Evolutionary conservation across 148 eudicot species (phyloP).

Genomic region (Arctostaphylos glauca): DNA sequence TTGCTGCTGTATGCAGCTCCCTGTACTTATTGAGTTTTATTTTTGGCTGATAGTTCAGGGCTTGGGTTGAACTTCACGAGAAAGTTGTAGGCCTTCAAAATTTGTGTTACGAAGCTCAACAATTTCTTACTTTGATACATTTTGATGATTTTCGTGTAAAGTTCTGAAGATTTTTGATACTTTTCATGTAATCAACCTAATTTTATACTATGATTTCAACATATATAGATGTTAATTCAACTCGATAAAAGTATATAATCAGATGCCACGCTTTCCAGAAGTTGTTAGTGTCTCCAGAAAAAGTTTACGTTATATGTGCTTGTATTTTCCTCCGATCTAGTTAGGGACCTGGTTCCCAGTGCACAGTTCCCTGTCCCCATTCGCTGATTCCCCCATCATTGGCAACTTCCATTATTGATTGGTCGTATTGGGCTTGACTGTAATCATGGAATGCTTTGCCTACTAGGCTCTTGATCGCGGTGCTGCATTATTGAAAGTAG

Average conservation of each 20-base stretch:
- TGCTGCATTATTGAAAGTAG: conserved; percentile 92
- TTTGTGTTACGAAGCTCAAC: not conserved
- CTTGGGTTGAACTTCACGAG: not conserved
- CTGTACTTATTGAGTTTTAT: not conserved
- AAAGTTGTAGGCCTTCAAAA: not conserved
- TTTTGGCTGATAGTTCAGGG: not conserved
- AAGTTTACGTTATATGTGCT: not conserved
- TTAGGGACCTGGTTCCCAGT: not conserved
- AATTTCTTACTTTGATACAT: not conserved
- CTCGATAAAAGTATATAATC: not conserved
- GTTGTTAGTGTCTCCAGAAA: not conserved
- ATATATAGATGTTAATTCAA: not conserved
- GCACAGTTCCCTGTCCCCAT: not conserved
- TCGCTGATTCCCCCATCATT: not conserved
- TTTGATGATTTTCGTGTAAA: not conserved
- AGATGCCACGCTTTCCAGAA: not conserved
- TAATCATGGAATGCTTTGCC: conserved; percentile 5
- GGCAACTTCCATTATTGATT: not conserved
- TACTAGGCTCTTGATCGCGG: conserved; percentile 97
- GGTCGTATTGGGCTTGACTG: not conserved
- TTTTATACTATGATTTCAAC: not conserved
- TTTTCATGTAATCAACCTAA: not conserved
- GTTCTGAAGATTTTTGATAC: not conserved
- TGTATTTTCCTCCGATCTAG: not conserved
- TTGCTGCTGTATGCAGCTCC: not conserved